A percentile compares a stretch with the other conserved stretches of the same genome.
phyloP scores from a whole-genome alignment of 352 stramenopile species.

The Phytophthora tubulina region DNA sequence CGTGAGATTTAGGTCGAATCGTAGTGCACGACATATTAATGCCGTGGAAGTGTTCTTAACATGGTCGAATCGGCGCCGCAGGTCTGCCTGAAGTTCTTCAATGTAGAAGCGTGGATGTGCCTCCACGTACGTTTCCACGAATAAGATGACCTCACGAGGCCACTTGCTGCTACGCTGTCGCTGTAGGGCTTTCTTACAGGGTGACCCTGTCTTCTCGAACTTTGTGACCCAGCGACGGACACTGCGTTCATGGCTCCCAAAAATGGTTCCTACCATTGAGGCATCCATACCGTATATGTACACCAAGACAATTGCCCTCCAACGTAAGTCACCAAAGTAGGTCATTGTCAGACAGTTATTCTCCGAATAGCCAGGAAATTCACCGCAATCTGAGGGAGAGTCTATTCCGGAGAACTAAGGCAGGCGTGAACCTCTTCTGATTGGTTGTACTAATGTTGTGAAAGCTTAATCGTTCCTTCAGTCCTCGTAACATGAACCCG shows the following conservation, averaged over 20 bases:
- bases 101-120: slow-evolving; percentile 43
- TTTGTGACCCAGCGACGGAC: slow-evolving; percentile 11
- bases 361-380: slow-evolving; percentile 3
- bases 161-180: slow-evolving; percentile 15
- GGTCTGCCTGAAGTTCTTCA: slow-evolving; percentile 30
- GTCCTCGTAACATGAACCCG: no score
- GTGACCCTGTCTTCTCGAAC: slow-evolving; percentile 17
- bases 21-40: slow-evolving; percentile 31
- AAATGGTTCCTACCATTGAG: slow-evolving; percentile 6
- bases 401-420: not conserved
- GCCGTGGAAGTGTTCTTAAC: slow-evolving; percentile 13
- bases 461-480: no score
- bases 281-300: slow-evolving; percentile 34
- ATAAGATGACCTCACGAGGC: slow-evolving; percentile 10
- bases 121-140: slow-evolving; percentile 25
- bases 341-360: slow-evolving; percentile 10
- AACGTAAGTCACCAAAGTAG: slow-evolving; percentile 25
- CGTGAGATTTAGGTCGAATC: slow-evolving; percentile 36
- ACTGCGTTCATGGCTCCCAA: not conserved
- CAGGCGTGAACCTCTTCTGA: no score
- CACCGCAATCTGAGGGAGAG: not conserved
- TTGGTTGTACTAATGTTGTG: no score
- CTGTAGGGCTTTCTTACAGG: not conserved
- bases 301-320: slow-evolving; percentile 26
- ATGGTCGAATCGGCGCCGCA: slow-evolving; percentile 8